These are phyloP conservation scores for Umbelopsis sp. DNA, from an alignment of 371 early-diverging fungal genomes.

Conservation along the genomic window DNA sequence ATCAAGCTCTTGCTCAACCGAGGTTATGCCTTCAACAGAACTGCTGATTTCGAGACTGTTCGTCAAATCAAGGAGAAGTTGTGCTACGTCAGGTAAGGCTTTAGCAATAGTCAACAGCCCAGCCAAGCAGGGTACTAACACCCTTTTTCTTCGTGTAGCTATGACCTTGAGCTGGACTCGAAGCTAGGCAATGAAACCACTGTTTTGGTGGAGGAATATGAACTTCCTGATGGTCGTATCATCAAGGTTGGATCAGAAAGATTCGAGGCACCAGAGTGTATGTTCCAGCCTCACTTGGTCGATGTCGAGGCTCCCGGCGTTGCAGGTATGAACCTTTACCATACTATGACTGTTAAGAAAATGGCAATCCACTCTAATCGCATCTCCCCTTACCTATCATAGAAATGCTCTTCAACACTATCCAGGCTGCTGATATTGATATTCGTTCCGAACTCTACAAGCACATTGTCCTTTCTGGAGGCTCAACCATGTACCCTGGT, in stretches of 20 bases:
- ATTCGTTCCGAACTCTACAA: constrained; percentile 93
- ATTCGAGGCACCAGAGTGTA: constrained; percentile 97
- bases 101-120: too few relatives aligned
- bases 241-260: constrained; percentile 98
- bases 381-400: constrained; percentile 1
- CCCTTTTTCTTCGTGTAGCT: constrained; percentile 48
- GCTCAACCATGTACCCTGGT: constrained; percentile 98
- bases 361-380: background rate
- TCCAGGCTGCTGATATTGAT: constrained; percentile 92
- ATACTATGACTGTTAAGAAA: background rate
- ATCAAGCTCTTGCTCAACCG: constrained; percentile 92
- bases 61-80: constrained; percentile 97
- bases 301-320: constrained; percentile 94
- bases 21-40: constrained; percentile 96
- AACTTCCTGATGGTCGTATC: constrained; percentile 97
- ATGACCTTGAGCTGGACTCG: constrained; percentile 91
- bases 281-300: constrained; percentile 97
- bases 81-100: constrained; percentile 89
- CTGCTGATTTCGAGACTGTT: constrained; percentile 97
- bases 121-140: too few relatives aligned
- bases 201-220: constrained; percentile 93
- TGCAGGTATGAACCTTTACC: constrained; percentile 65
- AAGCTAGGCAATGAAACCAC: constrained; percentile 97
- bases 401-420: constrained; percentile 92
- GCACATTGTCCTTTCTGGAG: constrained; percentile 97